phyloP scores from a whole-genome alignment of 2,329 filamentous ascomycete species.

The Arthrinium phaeospermum region DNA sequence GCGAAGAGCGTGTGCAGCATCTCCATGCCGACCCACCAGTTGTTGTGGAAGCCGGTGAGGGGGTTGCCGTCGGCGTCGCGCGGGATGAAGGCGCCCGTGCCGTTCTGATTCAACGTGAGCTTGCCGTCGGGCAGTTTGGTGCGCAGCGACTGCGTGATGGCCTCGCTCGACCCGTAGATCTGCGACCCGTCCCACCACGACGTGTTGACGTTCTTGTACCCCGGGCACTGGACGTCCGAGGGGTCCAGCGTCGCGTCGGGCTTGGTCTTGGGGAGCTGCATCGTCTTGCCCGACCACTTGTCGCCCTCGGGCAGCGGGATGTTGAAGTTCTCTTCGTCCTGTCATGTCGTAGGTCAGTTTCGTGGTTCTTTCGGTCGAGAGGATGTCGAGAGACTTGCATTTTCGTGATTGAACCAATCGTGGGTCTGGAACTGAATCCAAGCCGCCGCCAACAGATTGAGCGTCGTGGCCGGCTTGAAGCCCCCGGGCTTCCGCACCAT shows the following conservation, averaged over 20 bases:
- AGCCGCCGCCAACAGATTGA: constrained; percentile 53
- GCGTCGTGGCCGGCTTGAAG: constrained; percentile 50
- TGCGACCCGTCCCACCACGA: constrained; percentile 54
- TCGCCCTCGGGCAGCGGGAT: constrained; percentile 43
- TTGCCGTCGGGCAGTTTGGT: constrained; percentile 44
- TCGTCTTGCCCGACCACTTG: constrained; percentile 40
- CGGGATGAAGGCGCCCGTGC: constrained; percentile 44
- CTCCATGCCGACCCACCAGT: constrained; percentile 55
- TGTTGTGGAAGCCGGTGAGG: constrained; percentile 48
- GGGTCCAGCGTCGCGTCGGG: constrained; percentile 41
- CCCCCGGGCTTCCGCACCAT: constrained; percentile 43
- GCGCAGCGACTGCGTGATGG: constrained; percentile 42
- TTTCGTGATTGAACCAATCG: constrained; percentile 46
- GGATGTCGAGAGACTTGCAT: constrained; percentile 23
- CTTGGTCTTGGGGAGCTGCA: constrained; percentile 44
- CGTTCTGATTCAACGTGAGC: constrained; percentile 41
- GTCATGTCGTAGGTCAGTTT: constrained; percentile 20
- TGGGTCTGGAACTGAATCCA: constrained; percentile 57
- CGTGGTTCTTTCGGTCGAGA: background rate
- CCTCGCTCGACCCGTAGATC: constrained; percentile 50
- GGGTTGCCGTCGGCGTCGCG: constrained; percentile 44
- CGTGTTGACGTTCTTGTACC: constrained; percentile 49
- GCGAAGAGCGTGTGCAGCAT: constrained; percentile 53
- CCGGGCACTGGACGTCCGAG: constrained; percentile 44
- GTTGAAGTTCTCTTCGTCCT: constrained; percentile 37